Conservation (phyloP, 495 filamentous ascomycete genomes). For the Pyrenula massariospora region DNA sequence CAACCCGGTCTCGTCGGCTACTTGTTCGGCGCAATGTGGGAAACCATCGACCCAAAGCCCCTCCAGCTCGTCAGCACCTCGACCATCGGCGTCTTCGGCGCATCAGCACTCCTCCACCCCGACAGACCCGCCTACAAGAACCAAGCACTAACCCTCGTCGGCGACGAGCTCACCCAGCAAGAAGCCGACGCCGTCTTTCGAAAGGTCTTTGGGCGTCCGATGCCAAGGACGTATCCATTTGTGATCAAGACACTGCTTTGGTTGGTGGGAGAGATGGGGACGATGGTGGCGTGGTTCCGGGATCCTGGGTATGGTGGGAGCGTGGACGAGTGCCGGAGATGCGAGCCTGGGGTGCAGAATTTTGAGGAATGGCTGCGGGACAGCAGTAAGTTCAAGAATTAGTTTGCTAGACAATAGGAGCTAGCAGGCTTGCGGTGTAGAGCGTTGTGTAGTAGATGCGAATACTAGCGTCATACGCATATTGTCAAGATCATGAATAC, state of each 20-base stretch:
- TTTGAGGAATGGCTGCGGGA: slow-evolving; percentile 51
- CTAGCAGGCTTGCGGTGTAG: no score
- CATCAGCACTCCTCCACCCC: slow-evolving; percentile 44
- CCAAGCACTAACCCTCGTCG: slow-evolving; percentile 39
- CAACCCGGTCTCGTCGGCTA: slow-evolving; percentile 44
- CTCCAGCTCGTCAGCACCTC: slow-evolving; percentile 44
- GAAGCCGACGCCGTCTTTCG: slow-evolving; percentile 38
- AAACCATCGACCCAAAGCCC: slow-evolving; percentile 32
- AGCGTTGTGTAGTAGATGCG: no score
- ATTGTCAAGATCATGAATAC: no score
- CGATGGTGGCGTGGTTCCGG: slow-evolving; percentile 56
- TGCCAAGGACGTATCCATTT: slow-evolving; percentile 38
- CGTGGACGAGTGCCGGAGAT: slow-evolving; percentile 35
- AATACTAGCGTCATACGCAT: no score
- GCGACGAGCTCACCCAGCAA: slow-evolving; percentile 44
- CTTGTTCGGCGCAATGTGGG: slow-evolving; percentile 42
- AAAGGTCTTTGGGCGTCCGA: slow-evolving; percentile 27
- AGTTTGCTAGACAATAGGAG: slow-evolving; percentile 1
- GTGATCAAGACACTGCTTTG: slow-evolving; percentile 11
- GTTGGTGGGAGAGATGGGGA: slow-evolving; percentile 36
- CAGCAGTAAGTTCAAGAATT: slow-evolving; percentile 32
- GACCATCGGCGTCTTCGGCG: slow-evolving; percentile 57
- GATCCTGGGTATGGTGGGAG: slow-evolving; percentile 48
- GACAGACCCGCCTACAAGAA: slow-evolving; percentile 25
- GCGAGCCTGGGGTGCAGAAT: slow-evolving; percentile 40